These are phyloP conservation scores for Phytophthora brassicae DNA, from an alignment of 352 stramenopile species.

Conservation along the genomic window DNA sequence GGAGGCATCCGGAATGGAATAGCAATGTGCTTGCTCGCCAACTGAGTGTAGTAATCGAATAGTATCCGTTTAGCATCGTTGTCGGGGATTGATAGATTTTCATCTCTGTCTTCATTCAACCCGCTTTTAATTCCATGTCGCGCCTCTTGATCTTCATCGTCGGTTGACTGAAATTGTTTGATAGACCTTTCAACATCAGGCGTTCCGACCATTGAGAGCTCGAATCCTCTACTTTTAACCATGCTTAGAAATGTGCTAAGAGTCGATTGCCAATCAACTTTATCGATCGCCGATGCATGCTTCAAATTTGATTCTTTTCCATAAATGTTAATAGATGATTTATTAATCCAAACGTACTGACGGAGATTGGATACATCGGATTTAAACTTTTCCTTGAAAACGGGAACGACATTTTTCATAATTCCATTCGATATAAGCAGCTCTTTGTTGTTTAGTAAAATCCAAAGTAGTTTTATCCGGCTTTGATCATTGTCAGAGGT, in stretches of 20 bases:
- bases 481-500: neutral
- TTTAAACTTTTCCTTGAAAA: slow-evolving; percentile 13
- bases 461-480: slow-evolving; percentile 7
- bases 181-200: neutral
- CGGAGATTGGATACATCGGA: neutral
- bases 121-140: neutral
- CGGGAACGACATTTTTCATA: slow-evolving; percentile 3
- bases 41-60: neutral
- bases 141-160: neutral
- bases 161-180: neutral
- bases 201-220: neutral
- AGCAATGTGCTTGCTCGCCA: neutral
- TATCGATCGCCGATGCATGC: neutral
- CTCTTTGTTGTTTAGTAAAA: slow-evolving; percentile 5
- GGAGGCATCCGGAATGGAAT: neutral
- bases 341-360: slow-evolving; percentile 2
- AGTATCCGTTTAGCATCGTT: neutral
- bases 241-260: neutral
- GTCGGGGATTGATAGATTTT: neutral
- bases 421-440: slow-evolving; percentile 7
- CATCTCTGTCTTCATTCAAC: neutral
- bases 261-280: neutral
- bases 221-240: neutral
- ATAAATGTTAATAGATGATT: neutral
- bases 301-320: neutral